Evolutionary conservation across 371 early-diverging fungal genomes (phyloP).

Genomic region (Mortierella sp.): DNA sequence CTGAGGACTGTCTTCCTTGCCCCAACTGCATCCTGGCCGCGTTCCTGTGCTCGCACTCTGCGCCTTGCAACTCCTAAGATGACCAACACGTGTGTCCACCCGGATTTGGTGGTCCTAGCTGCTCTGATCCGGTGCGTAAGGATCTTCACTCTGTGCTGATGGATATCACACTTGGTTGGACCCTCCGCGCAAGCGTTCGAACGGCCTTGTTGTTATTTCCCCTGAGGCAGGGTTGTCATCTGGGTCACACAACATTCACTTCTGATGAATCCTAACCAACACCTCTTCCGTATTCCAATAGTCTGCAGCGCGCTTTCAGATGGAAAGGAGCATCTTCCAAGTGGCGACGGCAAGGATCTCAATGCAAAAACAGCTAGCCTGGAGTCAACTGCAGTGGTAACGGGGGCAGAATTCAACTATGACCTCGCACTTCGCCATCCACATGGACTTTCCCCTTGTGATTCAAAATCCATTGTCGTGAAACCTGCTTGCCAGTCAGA

Average conservation of each 20-base stretch:
- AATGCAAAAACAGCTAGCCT: conserved; percentile 89
- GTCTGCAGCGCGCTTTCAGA: conserved; percentile 77
- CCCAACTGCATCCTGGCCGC: too few relatives aligned
- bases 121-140: too few relatives aligned
- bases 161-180: too few relatives aligned
- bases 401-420: neutral
- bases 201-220: neutral
- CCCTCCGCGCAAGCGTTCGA: conserved; percentile 6
- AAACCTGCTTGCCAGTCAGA: conserved; percentile 80
- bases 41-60: too few relatives aligned
- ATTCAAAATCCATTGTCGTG: neutral
- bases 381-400: conserved; percentile 93
- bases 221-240: conserved; percentile 4
- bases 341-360: conserved; percentile 67
- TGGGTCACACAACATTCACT: neutral
- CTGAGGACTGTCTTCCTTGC: too few relatives aligned
- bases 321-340: conserved; percentile 68
- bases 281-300: conserved; percentile 11
- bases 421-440: neutral
- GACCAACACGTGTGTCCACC: too few relatives aligned
- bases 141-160: too few relatives aligned
- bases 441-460: neutral
- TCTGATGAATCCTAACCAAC: too few relatives aligned
- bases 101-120: too few relatives aligned
- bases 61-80: too few relatives aligned